Conservation (phyloP, 2,329 filamentous ascomycete genomes). For the Trichoderma koningiopsis region DNA sequence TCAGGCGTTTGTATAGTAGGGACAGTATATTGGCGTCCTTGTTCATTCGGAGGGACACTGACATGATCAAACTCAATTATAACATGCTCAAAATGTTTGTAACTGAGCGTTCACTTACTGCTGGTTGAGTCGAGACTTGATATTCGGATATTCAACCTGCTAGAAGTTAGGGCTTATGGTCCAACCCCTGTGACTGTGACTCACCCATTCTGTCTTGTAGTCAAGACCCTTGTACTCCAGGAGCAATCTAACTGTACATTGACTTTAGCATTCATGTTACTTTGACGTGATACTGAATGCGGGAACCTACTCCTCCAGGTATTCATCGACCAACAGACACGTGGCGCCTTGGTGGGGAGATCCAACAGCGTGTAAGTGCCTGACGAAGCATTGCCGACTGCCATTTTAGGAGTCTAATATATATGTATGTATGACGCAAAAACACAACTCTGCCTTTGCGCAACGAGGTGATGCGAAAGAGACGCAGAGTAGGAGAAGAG, state of each 20-base stretch:
- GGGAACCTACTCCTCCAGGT: slow-evolving; percentile 9
- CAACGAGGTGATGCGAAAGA: background rate
- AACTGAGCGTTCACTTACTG: background rate
- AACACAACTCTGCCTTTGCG: background rate
- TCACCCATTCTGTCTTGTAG: slow-evolving; percentile 20
- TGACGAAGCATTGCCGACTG: background rate
- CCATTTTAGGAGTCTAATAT: background rate
- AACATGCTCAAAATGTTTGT: background rate
- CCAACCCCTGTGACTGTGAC: background rate
- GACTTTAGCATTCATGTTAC: background rate
- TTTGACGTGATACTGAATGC: background rate
- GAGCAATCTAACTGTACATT: background rate
- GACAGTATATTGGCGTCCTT: background rate
- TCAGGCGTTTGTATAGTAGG: slow-evolving; percentile 12
- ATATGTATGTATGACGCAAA: background rate
- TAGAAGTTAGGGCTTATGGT: background rate
- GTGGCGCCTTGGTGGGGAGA: slow-evolving; percentile 12
- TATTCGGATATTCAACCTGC: slow-evolving; percentile 16
- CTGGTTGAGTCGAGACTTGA: background rate
- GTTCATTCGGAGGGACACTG: slow-evolving; percentile 4
- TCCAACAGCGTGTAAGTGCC: slow-evolving; percentile 10
- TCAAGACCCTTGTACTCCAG: slow-evolving; percentile 5
- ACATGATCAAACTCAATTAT: background rate
- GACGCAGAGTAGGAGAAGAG: background rate
- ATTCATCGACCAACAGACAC: slow-evolving; percentile 15